Percentiles rank a stretch among this genome's conserved stretches.
phyloP scores from a whole-genome alignment of 2,329 filamentous ascomycete genomes.

The Byssochlamys sp. region DNA sequence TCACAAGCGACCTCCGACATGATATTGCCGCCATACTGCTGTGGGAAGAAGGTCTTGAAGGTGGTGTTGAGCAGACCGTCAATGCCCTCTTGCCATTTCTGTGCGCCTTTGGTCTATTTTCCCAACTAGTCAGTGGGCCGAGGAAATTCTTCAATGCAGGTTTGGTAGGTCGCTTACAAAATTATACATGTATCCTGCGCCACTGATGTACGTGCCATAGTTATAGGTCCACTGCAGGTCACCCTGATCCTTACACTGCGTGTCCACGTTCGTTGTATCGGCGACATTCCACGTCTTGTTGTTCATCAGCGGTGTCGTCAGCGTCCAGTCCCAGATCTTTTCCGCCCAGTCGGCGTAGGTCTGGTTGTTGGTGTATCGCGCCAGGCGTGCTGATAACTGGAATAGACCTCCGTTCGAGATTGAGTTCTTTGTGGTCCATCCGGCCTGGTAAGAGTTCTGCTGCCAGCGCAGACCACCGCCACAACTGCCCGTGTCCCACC shows the following conservation, averaged over 20 bases:
- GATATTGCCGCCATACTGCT: conserved; percentile 39
- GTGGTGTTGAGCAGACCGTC: conserved; percentile 46
- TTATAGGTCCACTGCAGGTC: conserved; percentile 52
- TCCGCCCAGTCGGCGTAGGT: conserved; percentile 74
- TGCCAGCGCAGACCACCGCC: conserved; percentile 75
- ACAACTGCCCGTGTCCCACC: conserved; percentile 62
- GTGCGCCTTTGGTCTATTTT: conserved; percentile 28
- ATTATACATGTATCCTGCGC: conserved; percentile 51
- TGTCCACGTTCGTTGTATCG: conserved; percentile 42
- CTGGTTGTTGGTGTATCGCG: conserved; percentile 66
- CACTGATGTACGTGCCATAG: conserved; percentile 46
- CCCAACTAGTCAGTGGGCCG: not conserved
- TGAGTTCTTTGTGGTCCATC: conserved; percentile 51
- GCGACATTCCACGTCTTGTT: conserved; percentile 46
- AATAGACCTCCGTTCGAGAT: conserved; percentile 52
- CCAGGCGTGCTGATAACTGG: conserved; percentile 56
- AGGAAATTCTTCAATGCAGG: not conserved
- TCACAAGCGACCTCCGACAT: conserved; percentile 64
- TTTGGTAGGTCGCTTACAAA: conserved; percentile 23
- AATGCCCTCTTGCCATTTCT: conserved; percentile 50
- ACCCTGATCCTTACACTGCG: conserved; percentile 43
- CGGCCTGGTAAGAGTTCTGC: conserved; percentile 67
- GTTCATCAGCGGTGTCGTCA: conserved; percentile 43
- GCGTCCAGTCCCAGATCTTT: conserved; percentile 53
- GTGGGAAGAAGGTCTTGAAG: conserved; percentile 45